These are phyloP conservation scores for Pascua sp. DNA, from an alignment of 1,284 basidiomycete species.

Conservation along the genomic window DNA sequence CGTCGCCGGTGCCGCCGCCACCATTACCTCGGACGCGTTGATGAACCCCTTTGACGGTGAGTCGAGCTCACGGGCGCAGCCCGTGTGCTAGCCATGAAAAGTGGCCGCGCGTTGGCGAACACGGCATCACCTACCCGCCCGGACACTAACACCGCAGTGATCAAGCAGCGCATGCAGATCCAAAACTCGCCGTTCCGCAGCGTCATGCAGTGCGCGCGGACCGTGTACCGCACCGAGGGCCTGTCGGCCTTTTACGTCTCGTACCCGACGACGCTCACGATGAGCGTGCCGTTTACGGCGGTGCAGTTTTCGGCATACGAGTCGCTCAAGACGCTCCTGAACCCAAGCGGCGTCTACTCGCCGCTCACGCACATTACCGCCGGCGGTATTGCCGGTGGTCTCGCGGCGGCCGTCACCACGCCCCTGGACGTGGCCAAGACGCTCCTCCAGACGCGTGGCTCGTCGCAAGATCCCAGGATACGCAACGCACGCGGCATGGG, in stretches of 20 bases:
- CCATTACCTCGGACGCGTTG: conserved; percentile 90
- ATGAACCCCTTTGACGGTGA: conserved; percentile 99
- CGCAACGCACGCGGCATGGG: conserved; percentile 77
- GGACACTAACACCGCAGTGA: conserved; percentile 58
- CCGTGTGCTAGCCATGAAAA: no score
- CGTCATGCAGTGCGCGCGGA: conserved; percentile 71
- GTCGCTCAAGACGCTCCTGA: conserved; percentile 80
- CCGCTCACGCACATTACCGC: conserved; percentile 86
- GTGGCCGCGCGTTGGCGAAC: no score
- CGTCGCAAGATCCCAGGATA: conserved; percentile 75
- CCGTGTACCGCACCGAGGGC: conserved; percentile 82
- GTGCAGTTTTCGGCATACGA: conserved; percentile 98
- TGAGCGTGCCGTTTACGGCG: conserved; percentile 97
- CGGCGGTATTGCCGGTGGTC: conserved; percentile 86
- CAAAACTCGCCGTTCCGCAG: conserved; percentile 86
- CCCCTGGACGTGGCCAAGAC: conserved; percentile 96
- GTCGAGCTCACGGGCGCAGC: no score
- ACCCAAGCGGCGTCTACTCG: conserved; percentile 82
- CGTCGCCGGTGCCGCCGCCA: conserved; percentile 88
- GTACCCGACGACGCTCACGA: conserved; percentile 94
- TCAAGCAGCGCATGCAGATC: conserved; percentile 99
- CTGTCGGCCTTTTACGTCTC: conserved; percentile 93
- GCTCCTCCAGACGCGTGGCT: conserved; percentile 82
- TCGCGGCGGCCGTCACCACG: conserved; percentile 93
- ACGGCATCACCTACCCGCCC: conserved; percentile 11